Base-by-base conservation (phyloP, 2,329 filamentous ascomycete genomes). In the Hypoxylon sp. region DNA sequence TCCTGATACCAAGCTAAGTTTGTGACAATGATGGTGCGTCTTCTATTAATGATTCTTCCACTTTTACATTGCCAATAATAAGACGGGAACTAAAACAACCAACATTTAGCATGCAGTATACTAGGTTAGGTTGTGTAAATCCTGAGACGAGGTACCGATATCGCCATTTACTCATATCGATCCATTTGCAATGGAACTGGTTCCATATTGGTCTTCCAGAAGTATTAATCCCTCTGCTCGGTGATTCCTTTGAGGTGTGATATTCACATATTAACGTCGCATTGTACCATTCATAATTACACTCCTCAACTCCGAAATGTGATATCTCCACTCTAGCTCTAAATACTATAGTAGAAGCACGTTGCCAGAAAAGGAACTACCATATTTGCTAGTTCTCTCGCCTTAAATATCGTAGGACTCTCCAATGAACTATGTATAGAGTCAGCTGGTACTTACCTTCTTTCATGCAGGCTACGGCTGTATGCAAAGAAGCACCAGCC, bases 241-340 rank as follows among this genome's bases (percentile, higher is more conserved):
- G 63, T 70, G 59, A 65, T 71, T 67, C 60, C 61, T 70, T 67
- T 65, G 50, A 71, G 66, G 65, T 70, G 58, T 71, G 69, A 71
- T 71, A 58, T 63, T 67, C 69, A 61, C 31, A 70, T 67, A 67
- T 65, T 57, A 71, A 67, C 60, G 67, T 71, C 53, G 63, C 57
- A 71, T 69, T 58, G 54, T 22, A 51, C 62, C 55, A 62, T 55
- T 31, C 51, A 51, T 58, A 61, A 64, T 31, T 56, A 65, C 48
- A 24, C 37, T 67, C 37, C 51, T 33, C 17, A 65, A 48, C 52
- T 53, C 47, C 58, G 35, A 65, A 37, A 67, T 63, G 66, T 67
- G 63, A 69, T 67, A 69, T 63, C 60, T 35, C 26, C 58, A 17
- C 54, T 60, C 54, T 60, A 60, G 63, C 35, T 57, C 57, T 54